Base-by-base conservation (phyloP, 2,329 filamentous ascomycete genomes). In the Aspergillus sp. region DNA sequence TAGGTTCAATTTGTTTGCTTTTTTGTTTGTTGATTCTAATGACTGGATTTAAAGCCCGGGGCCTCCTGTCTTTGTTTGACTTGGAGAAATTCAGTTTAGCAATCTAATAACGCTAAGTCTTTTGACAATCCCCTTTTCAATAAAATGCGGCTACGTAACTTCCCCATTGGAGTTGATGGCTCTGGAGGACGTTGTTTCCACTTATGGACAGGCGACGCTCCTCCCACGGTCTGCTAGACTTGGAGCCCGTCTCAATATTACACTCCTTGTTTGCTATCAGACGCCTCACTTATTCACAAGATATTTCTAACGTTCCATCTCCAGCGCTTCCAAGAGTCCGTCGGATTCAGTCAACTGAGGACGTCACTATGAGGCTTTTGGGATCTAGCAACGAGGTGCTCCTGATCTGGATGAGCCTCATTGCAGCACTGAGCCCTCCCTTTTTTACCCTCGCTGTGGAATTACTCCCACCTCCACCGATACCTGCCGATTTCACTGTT, bases 271-370 rank as follows among this genome's bases (percentile, higher is more conserved):
- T 19, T 27, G 17, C 7, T 27, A 13, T 12, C n/a, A n/a, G 27
- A 13, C 24, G n/a, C n/a, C 27, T 22, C 33, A 17, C 51, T 37
- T 42, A 55, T 37, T 8, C 17, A 50, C 17, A 19, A 24, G 30
- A 33, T 51, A 56, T 56, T 56, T 15, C 54, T 56, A 56, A 6
- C 50, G 27, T 27, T 45, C 20, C 30, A 46, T 34, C 27, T 46
- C 27, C 46, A 51, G 39, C 7, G 30, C 11, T 3, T 33, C n/a
- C 20, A 27, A 27, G 24, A 34, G n/a, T 8, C 42, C 15, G 3
- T 45, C 20, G 17, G 11, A 37, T 15, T 13, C 15, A n/a, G 15
- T 46, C 12, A 20, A 34, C 8, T 20, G 24, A 7, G 13, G 46
- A 40, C 15, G 20, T n/a, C 8, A 56, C 9, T 22, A 56, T 56